Base-by-base conservation (phyloP, 2,329 filamentous ascomycete genomes). In the Aspergillus thermomutatus region DNA sequence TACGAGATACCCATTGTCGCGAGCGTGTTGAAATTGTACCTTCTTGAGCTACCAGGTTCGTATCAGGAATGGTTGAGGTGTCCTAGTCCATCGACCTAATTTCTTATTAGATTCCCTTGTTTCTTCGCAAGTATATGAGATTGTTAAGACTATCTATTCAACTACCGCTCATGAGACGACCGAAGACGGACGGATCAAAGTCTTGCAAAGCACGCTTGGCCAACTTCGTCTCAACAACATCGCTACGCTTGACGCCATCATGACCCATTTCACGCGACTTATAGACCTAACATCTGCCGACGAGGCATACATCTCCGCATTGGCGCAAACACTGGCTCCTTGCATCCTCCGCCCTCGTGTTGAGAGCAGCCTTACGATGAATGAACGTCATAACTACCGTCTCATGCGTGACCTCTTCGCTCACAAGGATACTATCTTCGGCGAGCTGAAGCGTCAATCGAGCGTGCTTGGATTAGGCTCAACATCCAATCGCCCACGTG, bases 41-140 rank as follows among this genome's bases (percentile, higher is more conserved):
- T 99, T 45, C 84, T 97, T 62, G 94, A 99, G 77, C 83, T 99
- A 56, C 94, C 94, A 69, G 90, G 91, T 95, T 81, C 69, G 88
- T 77, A 21, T n/a, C 7, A 19, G 47, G 14, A 34, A 31, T 31
- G 11, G 31, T 34, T 14, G 31, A 17, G 14, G 14, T 1, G 31
- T 37, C 17, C 61, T 45, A 11, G 14, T 52, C 43, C 23, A 19
- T 47, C 21, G n/a, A 10, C n/a, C 48, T 57, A 47, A 57, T 26
- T 60, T 28, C 27, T 31, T 19, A 6, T 14, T 64, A 94, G 94
- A 99, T 76, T 97, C 94, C n/a, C 83, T 99, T 60, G 93, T 99
- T 60, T 97, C 94, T 55, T 96, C 92, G 43, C 93, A 97, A 72
- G 92, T 99, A 57, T 99, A 99, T 74, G 95, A 99, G 78, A 97